Percentiles rank a stretch among this genome's conserved stretches.
phyloP scores from a whole-genome alignment of 495 filamentous ascomycete species.

The Melanomma pulvis-pyrius region DNA sequence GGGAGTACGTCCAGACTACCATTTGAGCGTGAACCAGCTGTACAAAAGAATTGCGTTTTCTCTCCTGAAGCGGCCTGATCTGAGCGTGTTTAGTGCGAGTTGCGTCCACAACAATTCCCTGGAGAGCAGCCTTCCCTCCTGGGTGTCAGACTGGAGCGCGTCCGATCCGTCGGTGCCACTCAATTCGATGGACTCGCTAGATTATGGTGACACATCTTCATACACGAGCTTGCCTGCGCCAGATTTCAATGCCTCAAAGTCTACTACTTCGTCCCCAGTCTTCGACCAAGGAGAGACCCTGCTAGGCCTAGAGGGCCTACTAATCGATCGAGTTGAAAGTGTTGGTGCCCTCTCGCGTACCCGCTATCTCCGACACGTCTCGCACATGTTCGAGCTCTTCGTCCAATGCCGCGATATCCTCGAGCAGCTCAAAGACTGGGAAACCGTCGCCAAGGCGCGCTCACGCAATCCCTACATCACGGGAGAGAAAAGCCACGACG shows the following conservation, averaged over 20 bases:
- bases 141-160: conserved; percentile 26
- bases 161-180: conserved; percentile 18
- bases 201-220: not conserved
- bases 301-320: conserved; percentile 10
- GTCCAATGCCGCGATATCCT: conserved; percentile 15
- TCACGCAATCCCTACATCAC: conserved; percentile 14
- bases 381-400: conserved; percentile 24
- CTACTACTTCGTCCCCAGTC: not conserved
- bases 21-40: conserved; percentile 8
- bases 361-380: conserved; percentile 16
- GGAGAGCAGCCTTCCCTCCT: conserved; percentile 20
- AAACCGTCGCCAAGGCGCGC: conserved; percentile 7
- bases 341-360: conserved; percentile 8
- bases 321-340: conserved; percentile 12
- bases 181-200: not conserved
- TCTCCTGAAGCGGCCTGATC: conserved; percentile 11
- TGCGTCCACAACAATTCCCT: not conserved
- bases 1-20: conserved; percentile 20
- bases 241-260: conserved; percentile 4
- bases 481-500: conserved; percentile 6
- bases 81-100: conserved; percentile 12
- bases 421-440: conserved; percentile 15
- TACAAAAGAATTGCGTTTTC: conserved; percentile 9
- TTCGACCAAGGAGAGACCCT: not conserved
- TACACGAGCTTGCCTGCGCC: not conserved